phyloP scores from a whole-genome alignment of 2,329 filamentous ascomycete genomes.

The Nemania sp. region DNA sequence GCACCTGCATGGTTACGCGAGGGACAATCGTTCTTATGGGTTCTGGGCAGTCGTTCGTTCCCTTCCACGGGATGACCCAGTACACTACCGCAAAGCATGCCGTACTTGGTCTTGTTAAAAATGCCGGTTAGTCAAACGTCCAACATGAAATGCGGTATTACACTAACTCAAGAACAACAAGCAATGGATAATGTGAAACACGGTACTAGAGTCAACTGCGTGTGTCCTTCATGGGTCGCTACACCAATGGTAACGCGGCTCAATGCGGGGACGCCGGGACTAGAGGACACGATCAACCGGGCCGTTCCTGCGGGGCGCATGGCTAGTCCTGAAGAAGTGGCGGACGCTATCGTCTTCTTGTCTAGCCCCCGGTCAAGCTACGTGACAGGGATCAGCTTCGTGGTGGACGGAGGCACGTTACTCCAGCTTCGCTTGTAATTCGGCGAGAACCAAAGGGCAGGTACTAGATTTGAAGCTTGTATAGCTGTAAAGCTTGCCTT shows the following conservation, averaged over 20 bases:
- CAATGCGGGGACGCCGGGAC: too few species aligned
- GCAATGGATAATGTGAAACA: neutral
- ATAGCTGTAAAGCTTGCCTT: too few species aligned
- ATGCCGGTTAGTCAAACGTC: slow-evolving; percentile 2
- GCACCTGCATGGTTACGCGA: too few species aligned
- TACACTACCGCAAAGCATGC: slow-evolving; percentile 3
- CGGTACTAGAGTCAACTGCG: neutral
- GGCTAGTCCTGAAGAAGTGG: neutral
- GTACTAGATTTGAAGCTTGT: too few species aligned
- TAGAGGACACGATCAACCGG: neutral
- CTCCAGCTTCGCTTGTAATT: too few species aligned
- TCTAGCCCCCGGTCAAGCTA: neutral
- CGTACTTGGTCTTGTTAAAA: neutral
- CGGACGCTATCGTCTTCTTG: neutral
- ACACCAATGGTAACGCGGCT: neutral
- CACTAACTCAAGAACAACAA: neutral
- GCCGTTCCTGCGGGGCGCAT: neutral
- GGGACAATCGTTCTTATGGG: neutral
- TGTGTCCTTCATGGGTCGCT: neutral
- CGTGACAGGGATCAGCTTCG: neutral
- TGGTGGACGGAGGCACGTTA: neutral
- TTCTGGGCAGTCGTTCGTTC: neutral
- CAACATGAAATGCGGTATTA: too few species aligned
- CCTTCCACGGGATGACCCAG: neutral
- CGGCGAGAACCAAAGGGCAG: too few species aligned